Conservation (phyloP, 1,139 yeast genomes). For the Magnusiomyces paraingens region DNA sequence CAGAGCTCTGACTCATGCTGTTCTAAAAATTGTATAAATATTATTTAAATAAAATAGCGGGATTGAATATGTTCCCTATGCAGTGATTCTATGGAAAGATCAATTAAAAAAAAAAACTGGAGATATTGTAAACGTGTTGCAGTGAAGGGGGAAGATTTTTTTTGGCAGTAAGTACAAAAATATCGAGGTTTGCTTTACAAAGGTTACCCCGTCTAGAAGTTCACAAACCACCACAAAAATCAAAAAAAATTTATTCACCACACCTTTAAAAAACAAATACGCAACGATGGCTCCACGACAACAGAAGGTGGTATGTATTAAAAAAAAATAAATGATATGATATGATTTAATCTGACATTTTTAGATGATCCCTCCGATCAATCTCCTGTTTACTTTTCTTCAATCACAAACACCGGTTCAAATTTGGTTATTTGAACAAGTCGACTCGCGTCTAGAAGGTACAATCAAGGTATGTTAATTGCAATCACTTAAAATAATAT, state of each 20-base stretch:
- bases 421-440: slow-evolving; percentile 69
- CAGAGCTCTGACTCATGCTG: background rate
- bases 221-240: no score
- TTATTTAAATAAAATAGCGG: no score
- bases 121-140: background rate
- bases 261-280: background rate
- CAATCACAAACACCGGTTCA: slow-evolving; percentile 77
- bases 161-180: no score
- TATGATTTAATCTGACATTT: background rate
- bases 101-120: background rate
- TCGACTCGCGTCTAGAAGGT: slow-evolving; percentile 72
- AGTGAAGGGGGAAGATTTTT: no score
- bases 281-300: slow-evolving; percentile 4
- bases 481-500: background rate
- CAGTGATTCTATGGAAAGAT: background rate
- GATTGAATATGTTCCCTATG: background rate
- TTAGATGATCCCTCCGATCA: slow-evolving; percentile 79
- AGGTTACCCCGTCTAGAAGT: no score
- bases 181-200: no score
- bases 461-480: slow-evolving; percentile 42
- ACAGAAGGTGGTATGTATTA: slow-evolving; percentile 1
- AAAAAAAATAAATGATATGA: background rate
- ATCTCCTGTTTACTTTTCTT: slow-evolving; percentile 76
- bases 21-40: no score
- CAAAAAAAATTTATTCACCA: background rate